These are phyloP conservation scores for Malus orientalis DNA, from an alignment of 306 rosid species.

Conservation along the genomic window DNA sequence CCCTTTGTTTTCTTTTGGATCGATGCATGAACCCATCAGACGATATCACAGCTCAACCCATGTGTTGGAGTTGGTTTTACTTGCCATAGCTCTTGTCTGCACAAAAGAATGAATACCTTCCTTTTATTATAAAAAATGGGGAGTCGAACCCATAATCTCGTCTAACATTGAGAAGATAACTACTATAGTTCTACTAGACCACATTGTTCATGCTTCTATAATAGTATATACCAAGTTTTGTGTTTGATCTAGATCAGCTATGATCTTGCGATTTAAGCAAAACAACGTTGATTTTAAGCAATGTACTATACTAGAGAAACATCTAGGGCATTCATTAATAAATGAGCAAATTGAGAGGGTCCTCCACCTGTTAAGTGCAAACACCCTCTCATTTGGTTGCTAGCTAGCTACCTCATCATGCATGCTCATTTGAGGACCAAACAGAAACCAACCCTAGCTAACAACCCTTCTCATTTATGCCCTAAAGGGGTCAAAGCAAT, in stretches of 20 bases:
- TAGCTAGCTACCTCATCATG: background rate
- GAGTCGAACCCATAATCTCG: too few species aligned
- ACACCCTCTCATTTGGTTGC: background rate
- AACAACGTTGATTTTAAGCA: background rate
- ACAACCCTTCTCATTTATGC: background rate
- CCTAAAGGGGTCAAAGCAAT: conserved; percentile 1
- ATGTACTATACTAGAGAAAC: background rate
- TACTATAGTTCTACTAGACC: background rate
- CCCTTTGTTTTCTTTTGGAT: background rate
- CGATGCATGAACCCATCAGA: background rate
- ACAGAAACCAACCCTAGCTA: background rate
- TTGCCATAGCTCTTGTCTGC: background rate
- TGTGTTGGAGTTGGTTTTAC: background rate
- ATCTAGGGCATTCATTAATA: background rate
- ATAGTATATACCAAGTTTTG: background rate
- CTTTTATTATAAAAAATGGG: background rate
- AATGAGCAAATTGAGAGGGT: background rate
- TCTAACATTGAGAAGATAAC: too few species aligned
- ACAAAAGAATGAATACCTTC: background rate
- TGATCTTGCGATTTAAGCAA: too few species aligned
- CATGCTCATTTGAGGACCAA: background rate
- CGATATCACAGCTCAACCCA: background rate
- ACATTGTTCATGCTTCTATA: background rate
- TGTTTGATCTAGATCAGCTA: background rate
- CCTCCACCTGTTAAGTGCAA: background rate